Base-by-base conservation (phyloP, 192 early-diverging fungal species). In the Umbelopsis ramanniana region DNA sequence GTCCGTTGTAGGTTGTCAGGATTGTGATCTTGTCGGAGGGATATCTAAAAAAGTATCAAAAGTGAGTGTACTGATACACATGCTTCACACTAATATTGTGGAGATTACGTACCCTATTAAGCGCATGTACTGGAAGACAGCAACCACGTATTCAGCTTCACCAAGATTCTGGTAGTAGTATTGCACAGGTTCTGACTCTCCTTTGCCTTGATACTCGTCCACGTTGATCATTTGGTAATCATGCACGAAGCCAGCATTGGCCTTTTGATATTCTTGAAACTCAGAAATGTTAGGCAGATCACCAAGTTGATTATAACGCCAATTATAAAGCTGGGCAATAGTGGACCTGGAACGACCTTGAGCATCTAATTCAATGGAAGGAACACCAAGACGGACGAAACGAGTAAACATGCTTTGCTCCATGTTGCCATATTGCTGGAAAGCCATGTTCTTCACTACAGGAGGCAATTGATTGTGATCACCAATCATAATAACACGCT, bases 391-490 rank as follows among this genome's bases (percentile, higher is more conserved):
- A 2, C 95, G 89, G 4, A 99, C 87, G 72, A 98, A 88, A 3
- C 98, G 86, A 5, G 94, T 85, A 78, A 99, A 99, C 79, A 99
- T 79, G 69, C 89, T 92, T 83, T 99, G 96, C 78, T 97, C 96
- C 93, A 99, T 90, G 72, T 96, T 94, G 53, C 90, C 91, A 72
- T 93, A 95, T 54, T 89, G 83, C 70, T 91, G 91, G 76, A 98
- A 90, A 0, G 92, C 93, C 50, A 81, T 81, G 76, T 91, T 94
- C 81, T 96, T 92, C 10, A 99, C 96, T 12, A 99, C 94, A 26
- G 97, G 98, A 21, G 96, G 97, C 29, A 99, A 79, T 74, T 99
- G 98, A 75, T 97, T 89, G 76, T 98, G 97, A 77, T 99, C 98
- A 37, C 98, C 98, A 73, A 99, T 98, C 81, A 99, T 66, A 17